phyloP scores from a whole-genome alignment of 257 asterid genomes.

The Lycium ferocissimum region DNA sequence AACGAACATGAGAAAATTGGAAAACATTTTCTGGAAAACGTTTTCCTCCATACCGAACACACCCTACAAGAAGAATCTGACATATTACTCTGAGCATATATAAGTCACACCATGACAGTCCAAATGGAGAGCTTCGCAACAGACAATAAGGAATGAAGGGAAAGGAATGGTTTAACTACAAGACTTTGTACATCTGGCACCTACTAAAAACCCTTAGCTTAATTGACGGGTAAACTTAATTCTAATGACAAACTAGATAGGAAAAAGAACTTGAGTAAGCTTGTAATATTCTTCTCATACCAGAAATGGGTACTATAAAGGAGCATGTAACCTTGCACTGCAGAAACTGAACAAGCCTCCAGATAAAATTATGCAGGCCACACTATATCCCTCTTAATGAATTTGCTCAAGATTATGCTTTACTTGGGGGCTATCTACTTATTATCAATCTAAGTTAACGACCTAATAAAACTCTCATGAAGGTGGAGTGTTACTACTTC shows the following conservation, averaged over 20 bases:
- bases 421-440: not conserved
- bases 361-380: not conserved
- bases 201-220: conserved; percentile 14
- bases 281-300: conserved; percentile 11
- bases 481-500: conserved; percentile 13
- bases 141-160: not conserved
- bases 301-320: not conserved
- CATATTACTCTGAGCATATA: conserved; percentile 9
- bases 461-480: not conserved
- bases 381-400: conserved; percentile 10
- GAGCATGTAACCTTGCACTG: not conserved
- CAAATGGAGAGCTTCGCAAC: not conserved
- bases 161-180: not conserved
- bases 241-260: not conserved
- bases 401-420: not conserved
- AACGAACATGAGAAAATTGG: no score
- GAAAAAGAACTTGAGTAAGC: conserved; percentile 9
- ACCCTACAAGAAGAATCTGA: no score
- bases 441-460: conserved; percentile 21
- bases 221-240: conserved; percentile 14
- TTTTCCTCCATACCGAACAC: no score
- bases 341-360: not conserved
- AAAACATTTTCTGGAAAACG: no score
- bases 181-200: not conserved
- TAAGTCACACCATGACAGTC: not conserved